phyloP scores from a whole-genome alignment of 108 stramenopile species.

The Nitzschia inconspicua region DNA sequence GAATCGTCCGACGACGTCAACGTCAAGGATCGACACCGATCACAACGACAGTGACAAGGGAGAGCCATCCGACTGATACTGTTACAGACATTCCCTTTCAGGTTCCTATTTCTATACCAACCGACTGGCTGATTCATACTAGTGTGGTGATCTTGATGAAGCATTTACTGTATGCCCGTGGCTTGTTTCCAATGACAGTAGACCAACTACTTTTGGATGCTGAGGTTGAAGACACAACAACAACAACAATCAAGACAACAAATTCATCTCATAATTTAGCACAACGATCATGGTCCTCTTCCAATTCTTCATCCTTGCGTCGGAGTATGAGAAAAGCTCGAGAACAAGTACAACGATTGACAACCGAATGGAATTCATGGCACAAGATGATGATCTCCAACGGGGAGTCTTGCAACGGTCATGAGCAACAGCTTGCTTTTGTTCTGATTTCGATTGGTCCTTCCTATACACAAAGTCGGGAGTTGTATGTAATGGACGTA shows the following conservation, averaged over 20 bases:
- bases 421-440: neutral
- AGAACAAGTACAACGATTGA: constrained; percentile 1
- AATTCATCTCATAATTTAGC: neutral
- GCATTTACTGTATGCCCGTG: constrained; percentile 6
- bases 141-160: neutral
- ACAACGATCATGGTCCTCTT: neutral
- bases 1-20: no score
- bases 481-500: constrained; percentile 1
- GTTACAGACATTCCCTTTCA: constrained; percentile 4
- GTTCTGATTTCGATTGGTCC: constrained; percentile 1
- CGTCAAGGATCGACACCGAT: no score
- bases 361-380: neutral
- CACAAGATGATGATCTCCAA: neutral
- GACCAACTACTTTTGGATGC: constrained; percentile 1
- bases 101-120: neutral
- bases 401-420: neutral
- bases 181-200: constrained; percentile 12
- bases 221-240: neutral
- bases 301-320: constrained; percentile 1
- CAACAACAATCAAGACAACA: neutral
- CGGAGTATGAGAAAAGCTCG: neutral
- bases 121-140: neutral
- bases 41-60: no score
- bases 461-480: neutral
- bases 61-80: no score